These are phyloP conservation scores for Dothideomycetes sp. DNA, from an alignment of 2,329 filamentous ascomycete genomes.

Conservation along the genomic window DNA sequence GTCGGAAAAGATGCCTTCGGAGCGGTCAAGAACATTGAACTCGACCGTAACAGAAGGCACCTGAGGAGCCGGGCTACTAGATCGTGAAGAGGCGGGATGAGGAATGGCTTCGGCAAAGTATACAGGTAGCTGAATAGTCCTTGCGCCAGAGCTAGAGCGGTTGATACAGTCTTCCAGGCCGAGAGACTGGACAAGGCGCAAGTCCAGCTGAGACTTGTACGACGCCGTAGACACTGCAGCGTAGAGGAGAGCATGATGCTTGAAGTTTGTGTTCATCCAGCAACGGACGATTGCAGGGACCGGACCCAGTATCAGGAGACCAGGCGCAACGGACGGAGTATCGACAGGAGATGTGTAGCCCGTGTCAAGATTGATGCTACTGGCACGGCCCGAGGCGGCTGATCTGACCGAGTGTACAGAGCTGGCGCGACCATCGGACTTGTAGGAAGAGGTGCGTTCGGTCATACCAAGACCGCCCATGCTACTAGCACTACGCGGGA, in stretches of 20 bases:
- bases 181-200: slow-evolving; percentile 64
- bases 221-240: slow-evolving; percentile 89
- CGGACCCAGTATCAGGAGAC: slow-evolving; percentile 74
- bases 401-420: slow-evolving; percentile 75
- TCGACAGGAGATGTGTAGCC: slow-evolving; percentile 62
- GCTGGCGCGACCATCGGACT: slow-evolving; percentile 89
- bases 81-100: slow-evolving; percentile 63
- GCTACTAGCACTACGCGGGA: slow-evolving; percentile 62
- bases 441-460: slow-evolving; percentile 86
- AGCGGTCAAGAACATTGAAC: slow-evolving; percentile 54
- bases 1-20: slow-evolving; percentile 35
- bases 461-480: slow-evolving; percentile 72
- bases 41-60: slow-evolving; percentile 72
- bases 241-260: slow-evolving; percentile 79
- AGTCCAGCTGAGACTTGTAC: slow-evolving; percentile 74
- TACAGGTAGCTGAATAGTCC: slow-evolving; percentile 66
- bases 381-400: slow-evolving; percentile 67
- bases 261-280: slow-evolving; percentile 86
- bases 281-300: slow-evolving; percentile 92
- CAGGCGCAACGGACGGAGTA: slow-evolving; percentile 67
- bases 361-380: slow-evolving; percentile 79
- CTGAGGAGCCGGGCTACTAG: slow-evolving; percentile 63
- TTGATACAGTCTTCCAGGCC: slow-evolving; percentile 52
- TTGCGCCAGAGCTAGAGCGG: slow-evolving; percentile 42
- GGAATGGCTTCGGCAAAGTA: slow-evolving; percentile 88